These are phyloP conservation scores for Magnolia changhungtana DNA, from an alignment of 164 flowering plant genomes.

Conservation along the genomic window DNA sequence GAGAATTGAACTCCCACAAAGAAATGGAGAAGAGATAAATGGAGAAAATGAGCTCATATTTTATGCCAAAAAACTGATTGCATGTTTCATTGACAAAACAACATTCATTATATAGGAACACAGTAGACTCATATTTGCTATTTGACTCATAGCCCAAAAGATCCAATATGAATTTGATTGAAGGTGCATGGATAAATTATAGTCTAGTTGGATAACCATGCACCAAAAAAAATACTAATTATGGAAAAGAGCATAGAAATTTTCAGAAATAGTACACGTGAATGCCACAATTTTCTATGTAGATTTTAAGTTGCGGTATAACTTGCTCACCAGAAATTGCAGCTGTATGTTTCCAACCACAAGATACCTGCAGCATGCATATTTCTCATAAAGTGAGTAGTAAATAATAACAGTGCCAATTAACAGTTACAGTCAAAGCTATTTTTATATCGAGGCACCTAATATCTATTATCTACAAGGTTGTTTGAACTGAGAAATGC, in stretches of 20 bases:
- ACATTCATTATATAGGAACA: neutral
- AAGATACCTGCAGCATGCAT: conserved; percentile 58
- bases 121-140: neutral
- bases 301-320: neutral
- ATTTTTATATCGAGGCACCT: neutral
- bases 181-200: neutral
- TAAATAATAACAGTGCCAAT: neutral
- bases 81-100: no score
- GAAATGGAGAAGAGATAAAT: no score
- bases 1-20: no score
- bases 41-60: no score
- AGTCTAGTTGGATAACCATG: neutral
- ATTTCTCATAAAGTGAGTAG: neutral
- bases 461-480: neutral
- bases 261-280: neutral
- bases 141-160: no score
- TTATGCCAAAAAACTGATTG: no score
- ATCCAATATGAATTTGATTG: no score
- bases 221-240: neutral
- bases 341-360: conserved; percentile 99
- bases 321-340: conserved; percentile 70
- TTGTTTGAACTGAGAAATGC: neutral
- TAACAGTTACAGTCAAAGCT: neutral
- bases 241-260: neutral
- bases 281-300: neutral